A percentile compares a stretch with the other conserved stretches of the same genome.
Evolutionary conservation across 2,329 filamentous ascomycete species (phyloP).

Genomic region (Colletotrichum neosansevieriae): DNA sequence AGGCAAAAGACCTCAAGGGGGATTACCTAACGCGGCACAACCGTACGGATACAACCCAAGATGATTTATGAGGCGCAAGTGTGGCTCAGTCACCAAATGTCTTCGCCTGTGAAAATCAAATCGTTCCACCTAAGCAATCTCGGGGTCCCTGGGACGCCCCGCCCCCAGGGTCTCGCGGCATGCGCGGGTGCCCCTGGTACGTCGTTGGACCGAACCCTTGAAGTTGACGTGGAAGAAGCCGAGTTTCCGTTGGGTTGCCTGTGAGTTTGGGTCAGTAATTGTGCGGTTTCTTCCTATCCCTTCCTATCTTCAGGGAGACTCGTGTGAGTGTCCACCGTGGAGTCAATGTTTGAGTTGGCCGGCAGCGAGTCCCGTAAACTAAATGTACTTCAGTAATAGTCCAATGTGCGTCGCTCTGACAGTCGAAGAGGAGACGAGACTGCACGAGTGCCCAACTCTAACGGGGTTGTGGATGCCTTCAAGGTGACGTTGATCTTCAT

Average conservation of each 20-base stretch:
- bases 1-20: not conserved
- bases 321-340: not conserved
- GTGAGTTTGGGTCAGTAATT: not conserved
- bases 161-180: slow-evolving; percentile 12
- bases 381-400: not conserved
- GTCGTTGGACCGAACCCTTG: slow-evolving; percentile 12
- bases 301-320: not conserved
- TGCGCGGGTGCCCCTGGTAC: not conserved
- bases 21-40: not conserved
- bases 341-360: slow-evolving; percentile 9
- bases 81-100: slow-evolving; percentile 20
- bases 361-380: not conserved
- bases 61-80: slow-evolving; percentile 16
- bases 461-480: not conserved
- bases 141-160: too few relatives aligned
- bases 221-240: slow-evolving; percentile 20
- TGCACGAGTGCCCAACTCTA: not conserved
- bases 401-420: not conserved
- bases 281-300: not conserved
- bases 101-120: not conserved
- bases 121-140: too few relatives aligned
- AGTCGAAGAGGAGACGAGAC: slow-evolving; percentile 3
- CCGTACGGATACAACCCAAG: not conserved
- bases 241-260: not conserved
- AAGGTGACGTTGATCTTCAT: slow-evolving; percentile 22